A percentile compares a stretch with the other conserved stretches of the same genome.
Conservation (phyloP, 306 rosid genomes). For the Pachyrhizus erosus region DNA sequence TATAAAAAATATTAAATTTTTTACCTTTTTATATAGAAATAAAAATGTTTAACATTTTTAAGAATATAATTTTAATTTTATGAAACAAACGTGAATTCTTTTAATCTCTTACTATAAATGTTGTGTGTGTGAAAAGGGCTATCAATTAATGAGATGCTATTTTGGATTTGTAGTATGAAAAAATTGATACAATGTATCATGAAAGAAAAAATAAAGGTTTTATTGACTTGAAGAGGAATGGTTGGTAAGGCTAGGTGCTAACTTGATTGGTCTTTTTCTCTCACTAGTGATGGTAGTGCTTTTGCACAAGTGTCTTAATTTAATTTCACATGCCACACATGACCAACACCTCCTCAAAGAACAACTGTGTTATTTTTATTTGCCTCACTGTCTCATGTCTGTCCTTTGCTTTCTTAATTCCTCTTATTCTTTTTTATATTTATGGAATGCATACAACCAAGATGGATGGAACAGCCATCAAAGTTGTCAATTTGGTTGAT, state of each 20-base stretch:
- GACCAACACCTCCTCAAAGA: conserved; percentile 26
- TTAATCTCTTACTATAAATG: too few species aligned
- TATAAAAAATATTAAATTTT: too few species aligned
- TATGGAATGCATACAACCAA: neutral
- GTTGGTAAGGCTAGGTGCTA: conserved; percentile 4
- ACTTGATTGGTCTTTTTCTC: too few species aligned
- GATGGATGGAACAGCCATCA: neutral
- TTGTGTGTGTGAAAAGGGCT: too few species aligned
- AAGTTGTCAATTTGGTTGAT: neutral
- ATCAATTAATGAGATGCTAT: too few species aligned
- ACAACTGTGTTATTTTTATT: neutral
- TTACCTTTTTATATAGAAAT: too few species aligned
- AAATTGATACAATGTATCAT: neutral
- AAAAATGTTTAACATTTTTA: too few species aligned
- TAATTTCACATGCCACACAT: conserved; percentile 44
- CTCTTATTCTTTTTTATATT: neutral
- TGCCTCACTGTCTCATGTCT: neutral
- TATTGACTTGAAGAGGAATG: conserved; percentile 11
- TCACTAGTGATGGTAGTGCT: neutral
- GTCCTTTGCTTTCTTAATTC: neutral
- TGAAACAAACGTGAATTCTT: too few species aligned
- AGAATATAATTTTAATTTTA: too few species aligned
- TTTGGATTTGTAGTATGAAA: too few species aligned
- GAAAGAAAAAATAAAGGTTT: neutral
- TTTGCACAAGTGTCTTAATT: neutral